phyloP scores from a whole-genome alignment of 257 asterid species.

The Gentiana dahurica region DNA sequence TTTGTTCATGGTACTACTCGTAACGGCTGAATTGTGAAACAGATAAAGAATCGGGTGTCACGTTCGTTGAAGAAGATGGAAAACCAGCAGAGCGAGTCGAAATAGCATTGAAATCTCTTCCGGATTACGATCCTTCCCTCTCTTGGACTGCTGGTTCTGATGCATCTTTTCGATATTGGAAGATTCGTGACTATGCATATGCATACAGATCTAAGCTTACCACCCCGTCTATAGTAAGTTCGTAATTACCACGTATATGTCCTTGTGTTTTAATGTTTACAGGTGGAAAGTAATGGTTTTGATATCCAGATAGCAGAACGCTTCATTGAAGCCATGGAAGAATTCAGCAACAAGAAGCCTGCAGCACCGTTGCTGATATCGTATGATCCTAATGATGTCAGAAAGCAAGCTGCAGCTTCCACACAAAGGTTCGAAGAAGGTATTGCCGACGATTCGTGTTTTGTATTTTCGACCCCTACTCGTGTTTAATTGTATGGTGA shows the following conservation, averaged over 20 bases:
- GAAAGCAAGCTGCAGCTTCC: constrained; percentile 93
- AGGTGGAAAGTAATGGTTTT: constrained; percentile 3
- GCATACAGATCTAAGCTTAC: constrained; percentile 87
- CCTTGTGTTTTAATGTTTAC: constrained; percentile 5
- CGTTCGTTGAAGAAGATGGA: constrained; percentile 59
- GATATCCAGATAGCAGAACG: constrained; percentile 73
- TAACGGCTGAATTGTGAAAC: constrained; percentile 14
- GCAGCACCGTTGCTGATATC: constrained; percentile 65
- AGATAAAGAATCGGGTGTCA: constrained; percentile 63
- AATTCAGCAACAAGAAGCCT: constrained; percentile 55
- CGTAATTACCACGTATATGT: constrained; percentile 11
- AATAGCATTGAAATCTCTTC: constrained; percentile 67
- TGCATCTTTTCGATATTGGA: constrained; percentile 81
- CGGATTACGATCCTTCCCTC: constrained; percentile 62
- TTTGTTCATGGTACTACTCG: constrained; percentile 2
- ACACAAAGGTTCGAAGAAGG: constrained; percentile 94
- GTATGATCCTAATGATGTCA: constrained; percentile 66
- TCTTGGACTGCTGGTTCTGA: constrained; percentile 46
- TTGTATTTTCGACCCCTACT: neutral
- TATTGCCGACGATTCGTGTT: constrained; percentile 5
- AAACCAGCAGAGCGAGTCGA: constrained; percentile 72
- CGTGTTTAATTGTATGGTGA: constrained; percentile 9
- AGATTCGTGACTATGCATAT: constrained; percentile 90
- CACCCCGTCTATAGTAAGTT: constrained; percentile 75
- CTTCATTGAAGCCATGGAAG: constrained; percentile 78